A percentile compares a stretch with the other conserved stretches of the same genome.
Evolutionary conservation across 2,329 filamentous ascomycete genomes (phyloP).

Genomic region (Sclerotinia trifoliorum): DNA sequence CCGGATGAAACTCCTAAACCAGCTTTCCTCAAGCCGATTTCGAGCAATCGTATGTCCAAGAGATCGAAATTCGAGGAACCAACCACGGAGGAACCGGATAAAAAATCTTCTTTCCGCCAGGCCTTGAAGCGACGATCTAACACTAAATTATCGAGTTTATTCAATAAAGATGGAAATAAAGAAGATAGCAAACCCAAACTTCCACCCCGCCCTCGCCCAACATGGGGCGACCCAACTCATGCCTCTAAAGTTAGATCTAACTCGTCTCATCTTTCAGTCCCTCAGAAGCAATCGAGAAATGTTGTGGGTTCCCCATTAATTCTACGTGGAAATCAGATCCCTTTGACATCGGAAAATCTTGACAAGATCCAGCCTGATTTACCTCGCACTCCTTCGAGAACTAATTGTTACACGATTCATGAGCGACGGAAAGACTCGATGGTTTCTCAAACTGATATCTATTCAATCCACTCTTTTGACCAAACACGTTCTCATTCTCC

Average conservation of each 20-base stretch:
- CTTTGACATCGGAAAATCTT: slow-evolving; percentile 44
- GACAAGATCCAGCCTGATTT: slow-evolving; percentile 33
- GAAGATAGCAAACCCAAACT: slow-evolving; percentile 31
- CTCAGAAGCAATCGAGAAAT: slow-evolving; percentile 40
- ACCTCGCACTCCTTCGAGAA: slow-evolving; percentile 45
- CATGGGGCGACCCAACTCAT: slow-evolving; percentile 33
- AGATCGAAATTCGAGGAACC: slow-evolving; percentile 36
- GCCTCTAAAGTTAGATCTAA: slow-evolving; percentile 30
- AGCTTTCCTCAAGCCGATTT: slow-evolving; percentile 29
- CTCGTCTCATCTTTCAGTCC: slow-evolving; percentile 36
- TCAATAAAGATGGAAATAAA: slow-evolving; percentile 47
- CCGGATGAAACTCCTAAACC: slow-evolving; percentile 32
- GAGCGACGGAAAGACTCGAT: slow-evolving; percentile 54
- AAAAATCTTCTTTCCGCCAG: slow-evolving; percentile 48
- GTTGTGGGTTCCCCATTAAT: slow-evolving; percentile 31
- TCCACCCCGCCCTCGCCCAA: slow-evolving; percentile 30
- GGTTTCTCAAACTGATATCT: slow-evolving; percentile 56
- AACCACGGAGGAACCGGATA: slow-evolving; percentile 43
- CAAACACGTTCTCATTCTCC: slow-evolving; percentile 48
- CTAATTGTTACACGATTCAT: slow-evolving; percentile 52
- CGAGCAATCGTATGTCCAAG: slow-evolving; percentile 38
- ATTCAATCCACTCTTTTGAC: slow-evolving; percentile 50
- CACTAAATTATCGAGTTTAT: slow-evolving; percentile 49
- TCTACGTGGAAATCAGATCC: slow-evolving; percentile 43
- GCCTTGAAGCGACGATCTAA: slow-evolving; percentile 52